These are phyloP conservation scores for Moricandia moricandioides DNA, from an alignment of 345 rosid species.

Conservation along the genomic window DNA sequence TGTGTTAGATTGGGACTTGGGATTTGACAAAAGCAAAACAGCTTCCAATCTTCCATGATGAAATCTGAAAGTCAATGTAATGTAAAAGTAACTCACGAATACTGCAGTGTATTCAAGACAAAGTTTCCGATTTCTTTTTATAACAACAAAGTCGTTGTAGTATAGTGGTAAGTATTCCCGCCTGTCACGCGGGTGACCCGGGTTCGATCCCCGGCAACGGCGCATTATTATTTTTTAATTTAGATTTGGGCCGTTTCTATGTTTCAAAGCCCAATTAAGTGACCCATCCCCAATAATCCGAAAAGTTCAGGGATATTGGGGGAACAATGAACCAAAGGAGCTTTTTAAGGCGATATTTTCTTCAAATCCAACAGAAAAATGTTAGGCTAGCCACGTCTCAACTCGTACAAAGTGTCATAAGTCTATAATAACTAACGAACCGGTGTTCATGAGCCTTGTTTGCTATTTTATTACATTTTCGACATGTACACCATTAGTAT, in stretches of 20 bases:
- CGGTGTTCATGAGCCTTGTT: neutral
- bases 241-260: neutral
- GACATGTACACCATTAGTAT: neutral
- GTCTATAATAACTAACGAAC: neutral
- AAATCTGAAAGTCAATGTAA: neutral
- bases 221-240: neutral
- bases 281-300: neutral
- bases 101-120: neutral
- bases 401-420: neutral
- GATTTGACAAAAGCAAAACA: neutral
- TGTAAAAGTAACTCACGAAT: neutral
- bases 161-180: constrained; percentile 92
- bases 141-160: constrained; percentile 70
- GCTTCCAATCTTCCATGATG: neutral
- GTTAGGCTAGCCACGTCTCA: neutral
- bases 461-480: neutral
- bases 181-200: constrained; percentile 98
- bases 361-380: neutral
- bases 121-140: no score
- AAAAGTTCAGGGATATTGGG: neutral
- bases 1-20: neutral
- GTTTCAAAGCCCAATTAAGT: neutral
- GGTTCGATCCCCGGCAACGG: constrained; percentile 71
- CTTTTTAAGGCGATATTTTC: neutral
- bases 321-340: neutral